These are phyloP conservation scores for Acmispon strigosus DNA, from an alignment of 306 rosid genomes.

Conservation along the genomic window DNA sequence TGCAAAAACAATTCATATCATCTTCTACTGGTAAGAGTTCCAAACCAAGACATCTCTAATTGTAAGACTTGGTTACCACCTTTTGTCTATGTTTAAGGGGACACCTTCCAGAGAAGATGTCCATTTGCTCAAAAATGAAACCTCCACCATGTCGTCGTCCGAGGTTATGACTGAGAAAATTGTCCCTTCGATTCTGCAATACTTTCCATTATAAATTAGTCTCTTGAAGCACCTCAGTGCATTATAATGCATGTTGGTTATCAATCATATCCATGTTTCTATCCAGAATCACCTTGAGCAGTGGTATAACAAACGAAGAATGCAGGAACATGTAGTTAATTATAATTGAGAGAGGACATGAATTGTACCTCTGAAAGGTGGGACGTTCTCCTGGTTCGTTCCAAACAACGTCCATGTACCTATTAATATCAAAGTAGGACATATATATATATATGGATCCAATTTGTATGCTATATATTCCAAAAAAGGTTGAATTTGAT, in stretches of 20 bases:
- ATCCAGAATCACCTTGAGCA: too few species aligned
- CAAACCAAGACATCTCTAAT: neutral
- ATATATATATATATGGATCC: neutral
- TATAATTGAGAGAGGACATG: neutral
- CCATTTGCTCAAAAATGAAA: constrained; percentile 62
- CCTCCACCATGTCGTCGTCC: constrained; percentile 38
- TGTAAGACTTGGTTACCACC: constrained; percentile 29
- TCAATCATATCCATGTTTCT: too few species aligned
- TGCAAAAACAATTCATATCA: constrained; percentile 4
- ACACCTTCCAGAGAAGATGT: constrained; percentile 12
- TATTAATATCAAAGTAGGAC: constrained; percentile 4
- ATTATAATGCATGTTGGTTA: too few species aligned
- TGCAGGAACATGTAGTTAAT: neutral
- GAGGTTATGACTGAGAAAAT: constrained; percentile 18
- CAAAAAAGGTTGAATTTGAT: neutral
- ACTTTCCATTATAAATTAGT: neutral
- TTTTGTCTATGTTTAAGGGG: constrained; percentile 62
- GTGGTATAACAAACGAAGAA: too few species aligned
- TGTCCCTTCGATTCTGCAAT: constrained; percentile 39
- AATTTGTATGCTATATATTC: neutral
- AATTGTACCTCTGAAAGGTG: constrained; percentile 30
- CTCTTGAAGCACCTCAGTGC: too few species aligned
- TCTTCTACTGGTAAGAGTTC: neutral
- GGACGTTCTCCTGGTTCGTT: neutral
- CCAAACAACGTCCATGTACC: constrained; percentile 71